Evolutionary conservation across 2,329 filamentous ascomycete genomes (phyloP).

Genomic region (Lecanosticta acicola): DNA sequence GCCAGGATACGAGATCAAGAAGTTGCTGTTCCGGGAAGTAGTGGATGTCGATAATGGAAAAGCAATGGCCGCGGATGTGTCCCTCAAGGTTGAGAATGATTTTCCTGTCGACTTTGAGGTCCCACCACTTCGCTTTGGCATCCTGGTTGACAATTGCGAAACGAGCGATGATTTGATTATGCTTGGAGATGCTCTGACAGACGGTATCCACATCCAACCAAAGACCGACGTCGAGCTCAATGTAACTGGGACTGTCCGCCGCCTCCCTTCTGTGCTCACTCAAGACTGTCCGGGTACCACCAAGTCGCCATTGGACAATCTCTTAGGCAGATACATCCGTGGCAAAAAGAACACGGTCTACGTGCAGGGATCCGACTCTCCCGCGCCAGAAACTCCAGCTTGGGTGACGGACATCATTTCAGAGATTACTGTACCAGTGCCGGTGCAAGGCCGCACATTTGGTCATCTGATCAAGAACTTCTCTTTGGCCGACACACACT

Average conservation of each 20-base stretch:
- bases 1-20: conserved; percentile 76
- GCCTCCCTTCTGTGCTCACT: conserved; percentile 68
- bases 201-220: conserved; percentile 61
- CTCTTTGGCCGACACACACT: conserved; percentile 76
- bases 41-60: conserved; percentile 46
- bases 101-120: conserved; percentile 73
- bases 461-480: conserved; percentile 84
- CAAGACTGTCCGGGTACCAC: conserved; percentile 68
- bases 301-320: conserved; percentile 75
- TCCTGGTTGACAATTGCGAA: conserved; percentile 77
- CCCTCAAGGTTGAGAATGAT: conserved; percentile 64
- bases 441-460: conserved; percentile 75
- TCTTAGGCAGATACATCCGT: conserved; percentile 75
- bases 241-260: conserved; percentile 64
- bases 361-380: conserved; percentile 67
- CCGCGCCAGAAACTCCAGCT: conserved; percentile 61
- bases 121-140: conserved; percentile 75
- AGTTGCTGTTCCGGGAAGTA: conserved; percentile 72
- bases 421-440: conserved; percentile 75
- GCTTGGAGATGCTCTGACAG: conserved; percentile 70
- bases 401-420: conserved; percentile 80
- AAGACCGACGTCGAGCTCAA: conserved; percentile 61
- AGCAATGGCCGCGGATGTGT: conserved; percentile 75
- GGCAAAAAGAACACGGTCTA: conserved; percentile 74
- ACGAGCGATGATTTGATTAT: conserved; percentile 66